These are phyloP conservation scores for Aspergillus sp. DNA, from an alignment of 2,329 filamentous ascomycete species.

Conservation along the genomic window DNA sequence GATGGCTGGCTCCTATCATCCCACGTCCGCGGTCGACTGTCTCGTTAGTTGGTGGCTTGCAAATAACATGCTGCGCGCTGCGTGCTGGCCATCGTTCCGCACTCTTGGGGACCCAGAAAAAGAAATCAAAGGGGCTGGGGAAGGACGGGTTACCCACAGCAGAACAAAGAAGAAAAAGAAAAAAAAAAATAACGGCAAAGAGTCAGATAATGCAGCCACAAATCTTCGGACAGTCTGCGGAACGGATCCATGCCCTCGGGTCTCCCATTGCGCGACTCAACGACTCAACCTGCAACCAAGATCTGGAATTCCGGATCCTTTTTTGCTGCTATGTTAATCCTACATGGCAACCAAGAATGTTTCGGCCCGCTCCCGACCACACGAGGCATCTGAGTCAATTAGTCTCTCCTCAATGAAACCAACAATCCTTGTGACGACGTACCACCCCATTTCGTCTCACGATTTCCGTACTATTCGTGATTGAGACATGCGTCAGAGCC, in stretches of 20 bases:
- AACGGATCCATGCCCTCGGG: conserved; percentile 18
- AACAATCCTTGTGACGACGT: not conserved
- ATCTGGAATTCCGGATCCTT: not conserved
- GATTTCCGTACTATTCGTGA: not conserved
- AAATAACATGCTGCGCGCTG: not conserved
- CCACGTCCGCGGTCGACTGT: not conserved
- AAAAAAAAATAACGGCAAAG: conserved; percentile 8
- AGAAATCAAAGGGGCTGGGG: not conserved
- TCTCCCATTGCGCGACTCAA: conserved; percentile 13
- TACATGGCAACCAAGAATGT: conserved; percentile 16
- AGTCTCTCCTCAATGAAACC: not conserved
- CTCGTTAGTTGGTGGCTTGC: not conserved
- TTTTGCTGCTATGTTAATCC: conserved; percentile 9
- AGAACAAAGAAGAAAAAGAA: conserved; percentile 6
- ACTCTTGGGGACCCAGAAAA: not conserved
- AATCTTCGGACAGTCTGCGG: conserved; percentile 1
- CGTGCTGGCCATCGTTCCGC: not conserved
- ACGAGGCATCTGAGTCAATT: not conserved
- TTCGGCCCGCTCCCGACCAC: conserved; percentile 21
- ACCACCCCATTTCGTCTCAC: not conserved
- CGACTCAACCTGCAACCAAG: not conserved
- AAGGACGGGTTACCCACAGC: not conserved
- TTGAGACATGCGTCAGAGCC: not conserved
- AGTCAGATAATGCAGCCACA: conserved; percentile 16
- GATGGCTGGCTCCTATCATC: not conserved